These are phyloP conservation scores for Aegilops speltoides DNA, from an alignment of 176 grass and related monocot genomes.

Conservation along the genomic window DNA sequence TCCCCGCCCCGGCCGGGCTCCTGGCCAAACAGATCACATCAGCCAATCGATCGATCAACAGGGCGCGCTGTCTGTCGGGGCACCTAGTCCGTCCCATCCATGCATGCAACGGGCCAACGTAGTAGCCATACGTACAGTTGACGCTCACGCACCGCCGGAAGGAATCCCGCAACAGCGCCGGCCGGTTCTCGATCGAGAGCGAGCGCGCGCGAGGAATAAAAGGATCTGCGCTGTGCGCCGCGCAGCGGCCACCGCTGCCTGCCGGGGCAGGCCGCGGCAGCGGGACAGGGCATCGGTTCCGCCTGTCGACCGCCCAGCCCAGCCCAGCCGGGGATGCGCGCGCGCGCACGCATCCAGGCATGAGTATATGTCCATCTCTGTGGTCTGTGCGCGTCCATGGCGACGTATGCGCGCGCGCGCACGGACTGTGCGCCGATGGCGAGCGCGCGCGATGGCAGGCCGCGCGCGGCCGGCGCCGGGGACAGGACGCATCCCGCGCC, in stretches of 20 bases:
- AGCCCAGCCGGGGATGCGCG: neutral
- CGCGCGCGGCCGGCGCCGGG: neutral
- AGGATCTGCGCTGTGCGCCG: neutral
- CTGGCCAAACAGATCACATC: neutral
- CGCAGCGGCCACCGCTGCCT: neutral
- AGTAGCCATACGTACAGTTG: neutral
- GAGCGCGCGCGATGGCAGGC: neutral
- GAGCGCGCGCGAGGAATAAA: conserved; percentile 19
- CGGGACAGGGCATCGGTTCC: conserved; percentile 55
- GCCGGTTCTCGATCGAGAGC: too few species aligned
- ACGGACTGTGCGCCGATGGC: neutral
- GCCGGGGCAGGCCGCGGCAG: conserved; percentile 39
- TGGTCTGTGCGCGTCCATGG: neutral
- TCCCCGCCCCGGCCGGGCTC: neutral
- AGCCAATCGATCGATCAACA: neutral
- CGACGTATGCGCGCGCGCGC: neutral
- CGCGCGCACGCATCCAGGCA: neutral
- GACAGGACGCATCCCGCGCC: neutral
- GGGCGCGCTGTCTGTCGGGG: too few species aligned
- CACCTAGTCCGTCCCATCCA: neutral
- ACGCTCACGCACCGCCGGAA: neutral
- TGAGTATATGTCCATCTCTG: neutral
- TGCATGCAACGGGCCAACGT: neutral
- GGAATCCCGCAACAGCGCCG: conserved; percentile 13
- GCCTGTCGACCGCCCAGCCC: conserved; percentile 4